Evolutionary conservation across 768 basidiomycete genomes (phyloP), one percentile per base, ranked within the genome.

Genomic region (Dioszegia crocea): DNA sequence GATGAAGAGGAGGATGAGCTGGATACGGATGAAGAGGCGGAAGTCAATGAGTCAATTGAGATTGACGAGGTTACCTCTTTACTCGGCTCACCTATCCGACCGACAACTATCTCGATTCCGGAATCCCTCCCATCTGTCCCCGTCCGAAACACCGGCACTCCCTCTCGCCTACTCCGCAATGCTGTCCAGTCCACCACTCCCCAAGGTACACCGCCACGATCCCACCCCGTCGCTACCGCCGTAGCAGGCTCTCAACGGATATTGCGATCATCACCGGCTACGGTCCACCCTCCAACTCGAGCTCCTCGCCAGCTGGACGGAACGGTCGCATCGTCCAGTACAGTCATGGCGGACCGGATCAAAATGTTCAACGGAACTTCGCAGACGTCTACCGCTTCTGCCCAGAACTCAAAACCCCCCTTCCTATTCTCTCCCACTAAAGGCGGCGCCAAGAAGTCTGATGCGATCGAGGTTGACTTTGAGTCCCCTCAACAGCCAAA

Each of bases 131-230:
- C 60, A 56, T n/a, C 16, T 44, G 19, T 47, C 23, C 30, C 54
- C 21, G 12, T 19, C 23, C 29, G 30, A 58, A 14, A 24, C 21
- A 43, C 49, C 19, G 31, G 14, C 5, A 36, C 58, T 4, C 50
- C 50, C 16, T 21, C 31, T 29, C 56, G 56, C 4, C 40, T 40
- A 14, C 47, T 56, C 39, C 51, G 39, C 1, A 27, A 54, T 17
- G 24, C 26, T 1, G 40, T 52, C 38, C 43, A 40, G 17, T 64
- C 66, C 23, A 64, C 66, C 1, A 67, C 66, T 27, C 66, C 66
- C 4, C 55, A 57, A n/a, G 60, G 57, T 26, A 64, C 66, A 9
- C 66, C 66, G 4, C 58, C 59, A 19, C 44, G 56, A 33, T 31
- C 51, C 5, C 23, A 6, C 8, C 26, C 53, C 17, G 36, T 26